Evolutionary conservation across 805 yeast genomes (phyloP), one percentile per base, ranked within the genome.

Genomic region (Ogataea pilisensis): DNA sequence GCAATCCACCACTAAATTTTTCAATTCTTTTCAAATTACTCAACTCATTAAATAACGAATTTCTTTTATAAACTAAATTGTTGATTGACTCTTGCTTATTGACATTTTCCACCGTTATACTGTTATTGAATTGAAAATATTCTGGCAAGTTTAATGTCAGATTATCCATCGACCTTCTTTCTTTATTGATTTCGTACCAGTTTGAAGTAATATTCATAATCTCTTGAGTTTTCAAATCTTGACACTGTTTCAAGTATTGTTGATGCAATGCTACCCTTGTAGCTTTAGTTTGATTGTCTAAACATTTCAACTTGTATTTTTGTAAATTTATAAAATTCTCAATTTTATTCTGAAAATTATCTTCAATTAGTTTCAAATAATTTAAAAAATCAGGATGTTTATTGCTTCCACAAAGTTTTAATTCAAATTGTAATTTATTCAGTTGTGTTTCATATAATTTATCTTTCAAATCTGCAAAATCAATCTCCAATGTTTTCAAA

Each of bases 141-240:
- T 67, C 66, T 1, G 78, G 74, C 51, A 78, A 61, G 21, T 73
- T 76, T 5, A 80, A 68, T 16, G 75, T 79, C 37, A 78, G 53
- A 47, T 76, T 74, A 59, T 88, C 96, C 77, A 87, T 73, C 34
- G 79, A 80, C 48, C 95, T 73, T 53, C 97, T 73, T 60, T 93
- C 98, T 54, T 82, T 79, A 63, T 89, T 90, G 55, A 90, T 85
- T 50, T 85, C 82, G 66, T 91, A 91, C 98, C 98, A 93, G 47
- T 78, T 73, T 31, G 83, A 76, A 5, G 97, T 90, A 4, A 95
- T 85, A 7, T 77, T 72, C 44, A 76, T 70, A 35, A 91, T 72
- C 68, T 87, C 71, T 20, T 73, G 68, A 39, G 73, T 72, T 46
- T 88, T 83, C 34, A 75, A 61, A 55, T 88, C 95, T 51, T 81